These are phyloP conservation scores for Aspergillus incahuasiensis DNA, from an alignment of 495 filamentous ascomycete genomes.

Conservation along the genomic window DNA sequence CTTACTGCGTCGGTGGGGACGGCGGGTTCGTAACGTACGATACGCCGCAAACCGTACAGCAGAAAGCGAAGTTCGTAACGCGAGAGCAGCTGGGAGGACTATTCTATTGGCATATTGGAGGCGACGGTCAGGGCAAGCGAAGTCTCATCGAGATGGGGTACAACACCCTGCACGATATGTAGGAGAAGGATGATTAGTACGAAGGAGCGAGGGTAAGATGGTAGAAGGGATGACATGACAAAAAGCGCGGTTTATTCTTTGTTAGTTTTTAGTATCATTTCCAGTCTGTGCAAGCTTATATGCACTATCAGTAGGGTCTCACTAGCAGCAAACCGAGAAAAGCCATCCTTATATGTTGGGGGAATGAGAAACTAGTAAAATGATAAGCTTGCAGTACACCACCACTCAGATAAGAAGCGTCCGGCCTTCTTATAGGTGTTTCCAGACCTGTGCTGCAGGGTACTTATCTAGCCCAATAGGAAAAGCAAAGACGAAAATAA, in stretches of 20 bases:
- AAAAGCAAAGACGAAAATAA: background rate
- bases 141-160: constrained; percentile 76
- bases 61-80: constrained; percentile 79
- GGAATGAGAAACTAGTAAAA: background rate
- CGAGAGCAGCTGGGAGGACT: constrained; percentile 72
- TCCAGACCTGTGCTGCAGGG: background rate
- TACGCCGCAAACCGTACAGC: constrained; percentile 74
- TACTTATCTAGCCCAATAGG: constrained; percentile 4
- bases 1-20: constrained; percentile 74
- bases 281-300: background rate
- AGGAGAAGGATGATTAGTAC: background rate
- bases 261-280: background rate
- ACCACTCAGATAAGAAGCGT: background rate
- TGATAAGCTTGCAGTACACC: constrained; percentile 4
- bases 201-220: background rate
- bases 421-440: background rate
- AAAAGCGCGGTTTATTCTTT: constrained; percentile 1
- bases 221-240: background rate
- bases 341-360: background rate
- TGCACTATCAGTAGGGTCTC: background rate
- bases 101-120: constrained; percentile 91
- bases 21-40: constrained; percentile 88
- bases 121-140: constrained; percentile 61
- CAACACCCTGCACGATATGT: constrained; percentile 60
- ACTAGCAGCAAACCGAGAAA: background rate